Base-by-base conservation (phyloP, 257 asterid genomes). In the Nicotiana otophora region DNA sequence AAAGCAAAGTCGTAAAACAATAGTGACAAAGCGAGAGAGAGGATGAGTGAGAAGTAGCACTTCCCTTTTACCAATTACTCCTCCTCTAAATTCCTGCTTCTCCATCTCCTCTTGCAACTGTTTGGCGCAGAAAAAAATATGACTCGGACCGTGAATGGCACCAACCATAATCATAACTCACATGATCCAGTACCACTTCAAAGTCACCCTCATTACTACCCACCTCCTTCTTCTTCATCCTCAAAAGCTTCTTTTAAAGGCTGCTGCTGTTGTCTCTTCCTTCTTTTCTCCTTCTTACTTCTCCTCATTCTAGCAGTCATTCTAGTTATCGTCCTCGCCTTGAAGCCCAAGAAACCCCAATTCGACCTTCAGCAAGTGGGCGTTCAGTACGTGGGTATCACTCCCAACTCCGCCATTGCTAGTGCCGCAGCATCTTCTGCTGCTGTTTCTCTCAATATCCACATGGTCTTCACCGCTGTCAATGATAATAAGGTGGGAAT, bases 191-290 rank as follows among this genome's bases (percentile, higher is more conserved):
- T 42, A 42, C 48, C 48, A 42, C 48, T 42, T 42, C 48, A 42
- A 42, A 42, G 48, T 79, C 87, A 79, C 77, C 83, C 68, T 86
- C 88, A 78, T 89, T 81, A 83, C 63, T 81, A 86, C 88, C 85
- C 86, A 82, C 93, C 90, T 0, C 64, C 87, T 23, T 72, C 93
- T 0, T 87, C 95, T 7, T 89, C 90, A 8, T 88, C 98, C 28
- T 87, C 98, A 39, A 90, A 95, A 69, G 97, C 99, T 68, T 92
- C 99, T 67, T 83, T 95, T 82, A 96, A 92, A 79, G 99, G 99
- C 82, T 95, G 99, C 90, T 92, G 97, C 88, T 94, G 98, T 89
- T 95, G 99, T 86, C 96, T 95, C 34, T 95, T 95, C 86, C 97
- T 95, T 78, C 97, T 95, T 84, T 92, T 95, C 89, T 89, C 97